Evolutionary conservation across 805 yeast genomes (phyloP), one percentile per base, ranked within the genome.

Genomic region (Kurtzmaniella fragi): DNA sequence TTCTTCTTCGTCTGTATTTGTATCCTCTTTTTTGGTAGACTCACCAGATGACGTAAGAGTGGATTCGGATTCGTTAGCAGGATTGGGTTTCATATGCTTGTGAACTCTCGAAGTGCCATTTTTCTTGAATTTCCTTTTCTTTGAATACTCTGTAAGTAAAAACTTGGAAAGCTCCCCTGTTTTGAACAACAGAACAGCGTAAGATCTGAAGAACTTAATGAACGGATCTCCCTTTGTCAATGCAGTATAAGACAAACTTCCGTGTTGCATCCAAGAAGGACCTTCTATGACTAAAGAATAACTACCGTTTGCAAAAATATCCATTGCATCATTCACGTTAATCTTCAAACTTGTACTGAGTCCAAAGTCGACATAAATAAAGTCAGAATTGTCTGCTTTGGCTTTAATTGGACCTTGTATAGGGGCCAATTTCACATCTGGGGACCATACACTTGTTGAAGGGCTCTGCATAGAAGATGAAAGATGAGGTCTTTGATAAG

Each of bases 161-260:
- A 54, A 66, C 39, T 54, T 56, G 1, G 62, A 42, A 41, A 67
- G 57, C 37, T 57, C 62, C 14, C 71, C 73, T 2, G 59, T 48
- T 37, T 50, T 46, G 37, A 68, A 56, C 5, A 67, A 48, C 25
- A 53, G 46, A 12, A 63, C 50, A 8, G 64, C 61, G 46, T 56
- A 68, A 20, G 57, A 58, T 17, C 74, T 50, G 25, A 67, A 49
- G 31, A 64, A 52, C 35, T 59, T 62, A 32, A 64, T 57, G 40
- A 60, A 68, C 3, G 67, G 63, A 42, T 68, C 74, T 34, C 62
- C 51, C 43, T 67, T 68, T 4, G 69, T 60, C 26, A 67, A 44
- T 3, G 71, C 73, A 17, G 64, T 54, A 34, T 63, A 67, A 1
- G 72, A 62, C 15, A 67, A 37, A 6, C 57, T 53, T 2, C 74